phyloP scores from a whole-genome alignment of 768 basidiomycete species.

The Leccinum subgranulosum region DNA sequence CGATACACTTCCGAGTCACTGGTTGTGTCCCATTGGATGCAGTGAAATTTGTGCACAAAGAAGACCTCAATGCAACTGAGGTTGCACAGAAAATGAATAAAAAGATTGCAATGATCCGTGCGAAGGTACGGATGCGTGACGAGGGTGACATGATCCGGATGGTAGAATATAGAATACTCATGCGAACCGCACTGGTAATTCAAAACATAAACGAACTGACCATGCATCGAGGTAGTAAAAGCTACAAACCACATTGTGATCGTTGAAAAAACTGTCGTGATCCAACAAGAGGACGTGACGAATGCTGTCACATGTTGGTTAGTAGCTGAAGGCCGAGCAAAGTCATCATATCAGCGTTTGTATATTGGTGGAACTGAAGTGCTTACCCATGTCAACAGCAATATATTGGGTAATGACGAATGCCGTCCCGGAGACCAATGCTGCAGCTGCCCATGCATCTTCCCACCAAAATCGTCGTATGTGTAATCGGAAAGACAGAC shows the following conservation, averaged over 20 bases:
- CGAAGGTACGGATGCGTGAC: not conserved
- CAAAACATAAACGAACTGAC: not conserved
- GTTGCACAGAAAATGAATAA: not conserved
- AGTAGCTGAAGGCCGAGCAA: not conserved
- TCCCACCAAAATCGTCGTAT: slow-evolving; percentile 25
- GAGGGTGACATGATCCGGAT: not conserved
- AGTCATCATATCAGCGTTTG: not conserved
- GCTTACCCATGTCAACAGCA: not conserved
- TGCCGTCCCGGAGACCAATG: not conserved
- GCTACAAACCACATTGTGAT: not conserved
- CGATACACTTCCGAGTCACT: not conserved
- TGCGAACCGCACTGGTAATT: not conserved
- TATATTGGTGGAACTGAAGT: not conserved
- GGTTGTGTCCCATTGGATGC: not conserved
- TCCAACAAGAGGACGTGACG: not conserved
- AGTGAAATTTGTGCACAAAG: not conserved
- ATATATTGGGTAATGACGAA: not conserved
- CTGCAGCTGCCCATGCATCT: slow-evolving; percentile 17
- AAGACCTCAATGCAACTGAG: not conserved
- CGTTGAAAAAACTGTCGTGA: not conserved
- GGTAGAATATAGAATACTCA: not conserved
- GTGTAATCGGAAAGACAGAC: slow-evolving; percentile 11
- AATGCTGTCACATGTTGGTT: not conserved
- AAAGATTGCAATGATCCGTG: not conserved
- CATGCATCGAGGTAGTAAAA: not conserved